Evolutionary conservation across 768 basidiomycete genomes (phyloP).

Genomic region (Suillus weaverae): DNA sequence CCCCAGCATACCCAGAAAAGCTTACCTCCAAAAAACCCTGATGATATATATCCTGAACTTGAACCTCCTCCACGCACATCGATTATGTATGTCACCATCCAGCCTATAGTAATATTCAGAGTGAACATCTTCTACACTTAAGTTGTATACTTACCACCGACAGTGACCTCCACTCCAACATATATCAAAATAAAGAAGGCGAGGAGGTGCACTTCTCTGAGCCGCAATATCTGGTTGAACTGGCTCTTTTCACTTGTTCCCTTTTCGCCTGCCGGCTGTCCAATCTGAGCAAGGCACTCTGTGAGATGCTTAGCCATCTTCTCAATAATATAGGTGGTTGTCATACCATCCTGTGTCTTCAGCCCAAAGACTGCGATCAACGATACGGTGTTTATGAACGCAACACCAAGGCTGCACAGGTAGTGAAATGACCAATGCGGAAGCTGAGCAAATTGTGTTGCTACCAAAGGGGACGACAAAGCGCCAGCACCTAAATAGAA

Average conservation of each 20-base stretch:
- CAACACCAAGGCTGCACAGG: conserved; percentile 61
- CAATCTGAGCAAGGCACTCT: conserved; percentile 41
- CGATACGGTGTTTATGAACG: conserved; percentile 50
- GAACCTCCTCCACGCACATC: conserved; percentile 44
- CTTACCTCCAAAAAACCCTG: conserved; percentile 37
- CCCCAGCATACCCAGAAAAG: background rate
- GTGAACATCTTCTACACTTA: background rate
- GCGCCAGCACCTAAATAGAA: conserved; percentile 42
- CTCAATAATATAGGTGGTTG: background rate
- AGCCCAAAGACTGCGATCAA: conserved; percentile 61
- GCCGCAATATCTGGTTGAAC: conserved; percentile 46
- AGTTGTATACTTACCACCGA: conserved; percentile 38
- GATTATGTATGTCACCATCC: conserved; percentile 64
- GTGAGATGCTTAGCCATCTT: background rate
- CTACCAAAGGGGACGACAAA: conserved; percentile 50
- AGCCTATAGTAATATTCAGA: conserved; percentile 39
- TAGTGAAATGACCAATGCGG: conserved; percentile 42
- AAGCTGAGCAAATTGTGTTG: conserved; percentile 49
- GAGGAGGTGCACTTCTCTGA: conserved; percentile 44
- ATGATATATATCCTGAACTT: conserved; percentile 47
- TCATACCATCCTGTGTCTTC: conserved; percentile 64
- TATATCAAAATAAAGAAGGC: conserved; percentile 47
- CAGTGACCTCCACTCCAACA: conserved; percentile 53
- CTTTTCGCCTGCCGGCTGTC: conserved; percentile 28
- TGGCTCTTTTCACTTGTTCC: conserved; percentile 34